These are phyloP conservation scores for Aspergillus niger DNA, from an alignment of 2,329 filamentous ascomycete species.

Conservation along the genomic window DNA sequence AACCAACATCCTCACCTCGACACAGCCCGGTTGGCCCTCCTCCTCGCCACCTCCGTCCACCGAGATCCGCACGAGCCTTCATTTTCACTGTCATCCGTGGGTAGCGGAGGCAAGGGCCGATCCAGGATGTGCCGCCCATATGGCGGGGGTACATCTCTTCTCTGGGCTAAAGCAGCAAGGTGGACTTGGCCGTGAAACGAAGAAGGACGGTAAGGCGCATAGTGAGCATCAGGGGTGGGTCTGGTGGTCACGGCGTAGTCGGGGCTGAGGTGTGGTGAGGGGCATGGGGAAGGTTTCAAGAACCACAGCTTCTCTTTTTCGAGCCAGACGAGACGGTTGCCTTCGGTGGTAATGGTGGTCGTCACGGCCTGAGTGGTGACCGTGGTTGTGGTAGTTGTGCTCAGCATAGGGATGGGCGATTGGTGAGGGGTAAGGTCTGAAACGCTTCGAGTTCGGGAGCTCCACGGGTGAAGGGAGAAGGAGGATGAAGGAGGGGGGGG, in stretches of 20 bases:
- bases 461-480: not conserved
- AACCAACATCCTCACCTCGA: not conserved
- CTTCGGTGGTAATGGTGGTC: constrained; percentile 6
- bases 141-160: constrained; percentile 26
- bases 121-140: constrained; percentile 32
- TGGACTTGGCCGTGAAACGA: not conserved
- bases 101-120: constrained; percentile 15
- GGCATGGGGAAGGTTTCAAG: constrained; percentile 7
- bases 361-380: not conserved
- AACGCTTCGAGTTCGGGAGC: not conserved
- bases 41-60: constrained; percentile 29
- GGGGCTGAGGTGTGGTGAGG: not conserved
- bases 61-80: constrained; percentile 15
- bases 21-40: constrained; percentile 10
- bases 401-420: not conserved
- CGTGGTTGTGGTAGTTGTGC: not conserved
- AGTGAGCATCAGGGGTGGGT: not conserved
- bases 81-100: not conserved
- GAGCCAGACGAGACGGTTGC: constrained; percentile 32
- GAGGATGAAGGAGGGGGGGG: constrained; percentile 4
- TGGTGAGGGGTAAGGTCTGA: constrained; percentile 6
- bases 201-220: not conserved
- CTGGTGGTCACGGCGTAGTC: not conserved
- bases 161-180: not conserved
- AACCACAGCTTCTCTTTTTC: constrained; percentile 35